Evolutionary conservation across 345 rosid genomes (phyloP).

Genomic region (Limnanthes douglasii): DNA sequence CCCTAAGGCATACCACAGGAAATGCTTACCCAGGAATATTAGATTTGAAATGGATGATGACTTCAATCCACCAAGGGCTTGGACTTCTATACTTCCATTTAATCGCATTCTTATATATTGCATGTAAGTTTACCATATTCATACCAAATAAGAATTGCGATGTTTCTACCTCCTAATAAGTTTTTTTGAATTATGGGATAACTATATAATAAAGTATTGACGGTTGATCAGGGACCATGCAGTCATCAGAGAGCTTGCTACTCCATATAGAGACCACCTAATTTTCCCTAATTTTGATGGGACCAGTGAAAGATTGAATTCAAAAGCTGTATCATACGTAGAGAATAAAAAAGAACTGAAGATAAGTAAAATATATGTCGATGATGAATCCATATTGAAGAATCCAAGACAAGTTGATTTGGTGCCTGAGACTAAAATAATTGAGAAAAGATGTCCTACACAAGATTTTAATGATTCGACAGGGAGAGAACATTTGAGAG

Average conservation of each 20-base stretch:
- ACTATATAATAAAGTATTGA: slow-evolving; percentile 8
- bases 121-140: slow-evolving; percentile 43
- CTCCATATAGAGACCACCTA: slow-evolving; percentile 55
- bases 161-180: too few species aligned
- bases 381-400: too few species aligned
- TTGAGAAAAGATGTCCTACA: too few species aligned
- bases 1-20: slow-evolving; percentile 56
- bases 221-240: slow-evolving; percentile 42
- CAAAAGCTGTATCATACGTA: too few species aligned
- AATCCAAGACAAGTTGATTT: too few species aligned
- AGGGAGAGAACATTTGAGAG: too few species aligned
- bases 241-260: slow-evolving; percentile 15
- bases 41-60: slow-evolving; percentile 6
- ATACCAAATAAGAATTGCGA: not conserved
- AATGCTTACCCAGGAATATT: slow-evolving; percentile 50
- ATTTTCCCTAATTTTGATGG: slow-evolving; percentile 27
- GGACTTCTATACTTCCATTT: slow-evolving; percentile 37
- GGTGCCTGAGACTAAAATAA: too few species aligned
- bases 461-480: too few species aligned
- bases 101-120: slow-evolving; percentile 52
- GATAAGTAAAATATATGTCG: too few species aligned
- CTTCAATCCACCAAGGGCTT: slow-evolving; percentile 28
- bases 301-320: slow-evolving; percentile 12
- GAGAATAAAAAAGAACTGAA: too few species aligned
- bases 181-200: too few species aligned